Base-by-base conservation (phyloP, 2,329 filamentous ascomycete genomes). In the Parascedosporium putredinis region DNA sequence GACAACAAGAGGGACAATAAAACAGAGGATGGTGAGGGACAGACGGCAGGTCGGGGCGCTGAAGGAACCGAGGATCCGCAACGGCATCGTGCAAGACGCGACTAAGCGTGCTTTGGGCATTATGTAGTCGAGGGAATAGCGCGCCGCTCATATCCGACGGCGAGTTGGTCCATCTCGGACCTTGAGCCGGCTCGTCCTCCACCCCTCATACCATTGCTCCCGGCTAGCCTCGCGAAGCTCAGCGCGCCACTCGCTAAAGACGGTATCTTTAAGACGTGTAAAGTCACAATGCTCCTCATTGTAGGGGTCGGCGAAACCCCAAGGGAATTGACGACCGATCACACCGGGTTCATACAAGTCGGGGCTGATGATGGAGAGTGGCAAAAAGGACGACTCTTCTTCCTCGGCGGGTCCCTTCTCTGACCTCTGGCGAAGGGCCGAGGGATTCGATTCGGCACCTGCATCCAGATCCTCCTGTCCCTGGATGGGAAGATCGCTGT, bases 271-370 rank as follows among this genome's bases (percentile, higher is more conserved):
- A 57, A 98, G 76, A 54, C 84, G 84, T 50, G 86, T 74, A 65
- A 96, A 98, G 67, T 98, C 93, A 68, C 93, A 98, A 69, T 98
- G 93, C 58, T 86, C 80, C 25, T 83, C 75, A 60, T 97, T 84
- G 71, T 93, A 90, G 1, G 93, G 93, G 61, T 97, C 88, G 4
- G 93, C 93, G 58, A 96, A 94, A 5, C 93, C 93, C 93, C 93
- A 98, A 0, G 93, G 87, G 64, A 97, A 98, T 55, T 84, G 83
- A 53, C 93, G 86, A 43, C 93, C 93, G 53, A 95, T 70, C 14
- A 86, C 73, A 27, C 76, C 79, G 7, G 84, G 83, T 59, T 94
- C 87, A 67, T 97, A 95, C 38, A 87, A 78, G 64, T 98, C 93
- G 0, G 93, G 93, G 54, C 88, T 95, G 63, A 98, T 85, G 63